Evolutionary conservation across 495 filamentous ascomycete genomes (phyloP).

Genomic region (Xylaria flabelliformis): DNA sequence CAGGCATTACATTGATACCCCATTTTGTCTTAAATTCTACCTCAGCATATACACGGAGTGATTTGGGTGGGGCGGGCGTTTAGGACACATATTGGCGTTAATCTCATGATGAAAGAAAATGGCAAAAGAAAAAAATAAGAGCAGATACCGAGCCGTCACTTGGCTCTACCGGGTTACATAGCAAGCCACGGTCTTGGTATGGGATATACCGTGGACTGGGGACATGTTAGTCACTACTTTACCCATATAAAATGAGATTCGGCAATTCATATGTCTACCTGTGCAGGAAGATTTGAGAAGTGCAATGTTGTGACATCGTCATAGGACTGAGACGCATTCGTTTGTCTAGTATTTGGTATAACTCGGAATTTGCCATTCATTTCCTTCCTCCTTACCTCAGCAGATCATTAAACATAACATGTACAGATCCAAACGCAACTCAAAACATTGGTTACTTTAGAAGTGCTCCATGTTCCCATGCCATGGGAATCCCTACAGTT

Average conservation of each 20-base stretch:
- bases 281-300: not conserved
- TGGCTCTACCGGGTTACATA: conserved; percentile 2
- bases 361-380: not conserved
- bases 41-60: conserved; percentile 4
- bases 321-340: not conserved
- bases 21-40: conserved; percentile 6
- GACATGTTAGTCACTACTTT: not conserved
- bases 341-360: not conserved
- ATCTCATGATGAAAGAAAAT: not conserved
- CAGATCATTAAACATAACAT: not conserved
- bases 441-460: no score
- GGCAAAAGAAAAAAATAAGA: not conserved
- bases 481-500: not conserved
- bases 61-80: not conserved
- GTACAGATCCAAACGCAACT: no score
- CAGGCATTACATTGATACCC: conserved; percentile 41
- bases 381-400: not conserved
- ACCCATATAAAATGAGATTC: not conserved
- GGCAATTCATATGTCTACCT: not conserved
- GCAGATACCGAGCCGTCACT: conserved; percentile 18
- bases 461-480: not conserved
- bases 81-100: not conserved
- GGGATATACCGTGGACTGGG: not conserved
- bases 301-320: not conserved
- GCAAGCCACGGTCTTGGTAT: not conserved